Conservation (phyloP, 768 basidiomycete genomes). For the Tulasnella sp. region DNA sequence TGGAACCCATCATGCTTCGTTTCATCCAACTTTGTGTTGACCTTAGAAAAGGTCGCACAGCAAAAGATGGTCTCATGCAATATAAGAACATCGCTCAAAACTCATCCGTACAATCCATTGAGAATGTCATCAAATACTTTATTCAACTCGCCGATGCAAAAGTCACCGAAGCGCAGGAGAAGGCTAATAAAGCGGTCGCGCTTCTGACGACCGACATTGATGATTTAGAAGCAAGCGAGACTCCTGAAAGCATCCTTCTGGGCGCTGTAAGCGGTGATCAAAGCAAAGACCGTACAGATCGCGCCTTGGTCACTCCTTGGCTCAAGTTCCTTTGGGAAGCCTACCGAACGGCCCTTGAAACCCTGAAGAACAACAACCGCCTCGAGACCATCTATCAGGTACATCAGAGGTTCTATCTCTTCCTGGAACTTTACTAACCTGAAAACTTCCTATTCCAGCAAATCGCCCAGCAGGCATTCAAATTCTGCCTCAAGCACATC, state of each 20-base stretch:
- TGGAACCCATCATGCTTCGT: slow-evolving; percentile 92
- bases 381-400: slow-evolving; percentile 92
- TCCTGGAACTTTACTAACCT: background rate
- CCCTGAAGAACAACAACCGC: slow-evolving; percentile 88
- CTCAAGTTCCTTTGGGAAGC: slow-evolving; percentile 99
- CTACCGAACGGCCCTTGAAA: slow-evolving; percentile 89
- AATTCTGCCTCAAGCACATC: slow-evolving; percentile 86
- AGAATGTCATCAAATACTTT: slow-evolving; percentile 78
- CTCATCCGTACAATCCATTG: slow-evolving; percentile 79
- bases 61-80: slow-evolving; percentile 91
- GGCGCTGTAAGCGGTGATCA: slow-evolving; percentile 83
- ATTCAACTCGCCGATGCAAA: slow-evolving; percentile 68
- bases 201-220: slow-evolving; percentile 59
- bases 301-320: slow-evolving; percentile 92
- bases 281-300: slow-evolving; percentile 86
- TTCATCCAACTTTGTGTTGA: slow-evolving; percentile 95
- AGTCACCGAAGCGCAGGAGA: slow-evolving; percentile 74
- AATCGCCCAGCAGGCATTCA: slow-evolving; percentile 94
- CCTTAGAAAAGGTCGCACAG: slow-evolving; percentile 83
- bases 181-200: slow-evolving; percentile 59
- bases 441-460: slow-evolving; percentile 35
- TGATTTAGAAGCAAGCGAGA: slow-evolving; percentile 91
- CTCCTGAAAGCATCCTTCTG: slow-evolving; percentile 81
- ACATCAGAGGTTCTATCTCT: slow-evolving; percentile 21
- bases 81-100: slow-evolving; percentile 98